A percentile compares a stretch with the other conserved stretches of the same genome.
phyloP scores from a whole-genome alignment of 805 yeast genomes.

The Tetrapisispora phaffii region DNA sequence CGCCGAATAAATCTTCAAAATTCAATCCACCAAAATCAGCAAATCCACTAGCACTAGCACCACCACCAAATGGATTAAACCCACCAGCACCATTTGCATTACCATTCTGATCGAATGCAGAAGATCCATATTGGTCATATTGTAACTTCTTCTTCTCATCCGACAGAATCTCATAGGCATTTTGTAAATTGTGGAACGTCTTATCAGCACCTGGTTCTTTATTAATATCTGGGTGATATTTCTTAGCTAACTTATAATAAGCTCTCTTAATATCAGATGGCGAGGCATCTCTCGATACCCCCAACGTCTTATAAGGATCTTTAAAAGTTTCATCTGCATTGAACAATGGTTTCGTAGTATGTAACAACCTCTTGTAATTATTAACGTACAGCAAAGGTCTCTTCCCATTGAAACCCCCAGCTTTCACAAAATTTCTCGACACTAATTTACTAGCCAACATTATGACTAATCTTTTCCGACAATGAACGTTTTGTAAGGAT shows the following conservation, averaged over 20 bases:
- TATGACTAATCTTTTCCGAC: neutral
- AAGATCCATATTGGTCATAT: slow-evolving; percentile 84
- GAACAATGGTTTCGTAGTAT: slow-evolving; percentile 4
- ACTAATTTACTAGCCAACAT: neutral
- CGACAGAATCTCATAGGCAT: slow-evolving; percentile 83
- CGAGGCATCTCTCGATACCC: slow-evolving; percentile 62
- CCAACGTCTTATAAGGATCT: slow-evolving; percentile 81
- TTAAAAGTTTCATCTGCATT: slow-evolving; percentile 22
- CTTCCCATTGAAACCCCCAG: neutral
- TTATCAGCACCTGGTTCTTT: slow-evolving; percentile 82
- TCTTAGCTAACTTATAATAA: slow-evolving; percentile 84
- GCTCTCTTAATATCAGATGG: slow-evolving; percentile 88
- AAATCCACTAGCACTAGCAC: slow-evolving; percentile 19
- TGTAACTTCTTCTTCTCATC: slow-evolving; percentile 80
- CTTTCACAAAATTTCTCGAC: neutral
- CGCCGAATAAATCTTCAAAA: slow-evolving; percentile 57
- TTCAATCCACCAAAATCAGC: slow-evolving; percentile 38
- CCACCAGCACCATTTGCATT: slow-evolving; percentile 40
- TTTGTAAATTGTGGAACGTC: slow-evolving; percentile 86
- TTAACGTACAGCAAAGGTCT: neutral
- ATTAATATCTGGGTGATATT: slow-evolving; percentile 93
- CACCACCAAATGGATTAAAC: slow-evolving; percentile 9
- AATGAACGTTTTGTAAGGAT: too few relatives aligned
- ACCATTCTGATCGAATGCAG: slow-evolving; percentile 63
- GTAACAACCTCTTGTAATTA: neutral